Conservation (phyloP, 2,329 filamentous ascomycete species). For the Cladosporium phlei region DNA sequence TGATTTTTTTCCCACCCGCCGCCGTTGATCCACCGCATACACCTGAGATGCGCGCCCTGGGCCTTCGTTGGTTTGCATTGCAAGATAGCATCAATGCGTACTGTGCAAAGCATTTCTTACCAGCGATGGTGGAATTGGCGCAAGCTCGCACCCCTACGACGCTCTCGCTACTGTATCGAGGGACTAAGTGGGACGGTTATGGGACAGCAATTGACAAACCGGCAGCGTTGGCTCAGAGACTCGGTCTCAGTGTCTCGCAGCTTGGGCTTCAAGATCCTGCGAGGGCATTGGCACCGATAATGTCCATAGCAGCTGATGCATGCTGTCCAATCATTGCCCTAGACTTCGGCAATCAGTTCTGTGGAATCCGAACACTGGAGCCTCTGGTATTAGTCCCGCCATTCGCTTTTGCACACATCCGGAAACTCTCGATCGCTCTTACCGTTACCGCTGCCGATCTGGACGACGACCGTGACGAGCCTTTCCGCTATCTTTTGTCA, state of each 20-base stretch:
- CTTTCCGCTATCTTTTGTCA: neutral
- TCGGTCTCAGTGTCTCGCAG: neutral
- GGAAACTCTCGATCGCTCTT: neutral
- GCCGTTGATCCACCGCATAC: no score
- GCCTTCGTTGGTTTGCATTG: neutral
- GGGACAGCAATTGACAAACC: neutral
- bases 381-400: neutral
- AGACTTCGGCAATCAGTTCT: neutral
- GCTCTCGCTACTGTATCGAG: neutral
- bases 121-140: neutral
- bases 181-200: neutral
- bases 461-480: neutral
- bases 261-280: neutral
- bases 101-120: neutral
- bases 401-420: neutral
- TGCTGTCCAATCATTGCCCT: neutral
- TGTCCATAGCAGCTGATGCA: neutral
- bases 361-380: neutral
- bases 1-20: no score
- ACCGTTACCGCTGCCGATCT: neutral
- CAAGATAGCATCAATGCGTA: neutral
- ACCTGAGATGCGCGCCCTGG: no score
- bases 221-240: neutral
- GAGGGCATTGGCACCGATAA: neutral
- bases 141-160: neutral